Evolutionary conservation across 2,329 filamentous ascomycete species (phyloP).

Genomic region (Aspergillus pseudotamarii): DNA sequence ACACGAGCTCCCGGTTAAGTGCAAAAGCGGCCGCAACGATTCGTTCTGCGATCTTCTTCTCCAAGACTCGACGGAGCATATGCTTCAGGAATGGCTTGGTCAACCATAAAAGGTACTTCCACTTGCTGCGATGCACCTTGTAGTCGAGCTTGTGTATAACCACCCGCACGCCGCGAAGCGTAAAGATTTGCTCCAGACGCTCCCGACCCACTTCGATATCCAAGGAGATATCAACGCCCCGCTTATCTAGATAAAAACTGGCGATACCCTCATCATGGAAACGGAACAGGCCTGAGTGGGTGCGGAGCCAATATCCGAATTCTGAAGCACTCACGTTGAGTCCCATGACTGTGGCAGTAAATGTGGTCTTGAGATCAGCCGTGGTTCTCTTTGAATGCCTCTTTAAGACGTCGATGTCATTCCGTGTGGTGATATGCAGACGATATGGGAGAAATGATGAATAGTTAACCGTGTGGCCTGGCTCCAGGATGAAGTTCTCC

Average conservation of each 20-base stretch:
- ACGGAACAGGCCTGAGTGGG: slow-evolving; percentile 74
- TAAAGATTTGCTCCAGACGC: slow-evolving; percentile 77
- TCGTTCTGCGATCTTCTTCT: slow-evolving; percentile 72
- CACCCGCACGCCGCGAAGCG: slow-evolving; percentile 74
- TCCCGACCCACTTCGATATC: slow-evolving; percentile 83
- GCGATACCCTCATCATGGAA: slow-evolving; percentile 83
- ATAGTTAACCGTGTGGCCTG: slow-evolving; percentile 78
- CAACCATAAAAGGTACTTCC: slow-evolving; percentile 77
- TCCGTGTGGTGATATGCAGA: slow-evolving; percentile 78
- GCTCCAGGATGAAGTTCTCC: slow-evolving; percentile 89
- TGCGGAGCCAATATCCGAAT: slow-evolving; percentile 84
- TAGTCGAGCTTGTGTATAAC: slow-evolving; percentile 87
- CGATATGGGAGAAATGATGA: slow-evolving; percentile 88
- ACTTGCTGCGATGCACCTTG: slow-evolving; percentile 68
- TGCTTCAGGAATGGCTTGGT: slow-evolving; percentile 82
- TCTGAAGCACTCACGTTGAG: slow-evolving; percentile 83
- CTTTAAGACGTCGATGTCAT: slow-evolving; percentile 84
- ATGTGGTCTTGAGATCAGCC: slow-evolving; percentile 68
- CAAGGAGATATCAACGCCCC: slow-evolving; percentile 82
- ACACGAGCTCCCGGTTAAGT: slow-evolving; percentile 83
- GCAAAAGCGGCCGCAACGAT: slow-evolving; percentile 71
- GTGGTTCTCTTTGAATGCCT: slow-evolving; percentile 68
- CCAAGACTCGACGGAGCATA: slow-evolving; percentile 75
- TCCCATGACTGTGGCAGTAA: slow-evolving; percentile 79
- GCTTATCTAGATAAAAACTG: slow-evolving; percentile 80